Percentiles rank a stretch among this genome's conserved stretches.
phyloP scores from a whole-genome alignment of 1,284 basidiomycete species.

The Heterobasidion annosum region DNA sequence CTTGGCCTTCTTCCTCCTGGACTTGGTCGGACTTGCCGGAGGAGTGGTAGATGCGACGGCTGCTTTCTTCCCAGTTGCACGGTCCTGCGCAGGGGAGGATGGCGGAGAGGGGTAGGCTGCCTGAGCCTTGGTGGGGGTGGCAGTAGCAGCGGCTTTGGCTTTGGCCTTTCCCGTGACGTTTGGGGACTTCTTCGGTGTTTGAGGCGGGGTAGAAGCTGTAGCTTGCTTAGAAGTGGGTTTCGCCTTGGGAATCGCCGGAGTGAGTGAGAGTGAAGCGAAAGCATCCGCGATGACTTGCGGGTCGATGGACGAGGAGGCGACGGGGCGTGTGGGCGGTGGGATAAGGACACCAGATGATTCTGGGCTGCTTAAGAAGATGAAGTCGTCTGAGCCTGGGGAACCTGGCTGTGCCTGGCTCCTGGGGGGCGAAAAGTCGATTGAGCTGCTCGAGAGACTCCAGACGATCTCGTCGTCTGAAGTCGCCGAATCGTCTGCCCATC shows the following conservation, averaged over 20 bases:
- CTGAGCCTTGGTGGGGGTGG: neutral
- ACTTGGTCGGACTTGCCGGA: conserved; percentile 6
- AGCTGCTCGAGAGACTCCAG: conserved; percentile 19
- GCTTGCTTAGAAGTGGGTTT: neutral
- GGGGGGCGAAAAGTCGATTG: conserved; percentile 3
- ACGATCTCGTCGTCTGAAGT: conserved; percentile 51
- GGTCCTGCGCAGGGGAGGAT: conserved; percentile 7
- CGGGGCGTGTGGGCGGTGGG: neutral
- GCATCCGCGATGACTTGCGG: conserved; percentile 10
- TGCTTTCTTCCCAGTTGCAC: conserved; percentile 2
- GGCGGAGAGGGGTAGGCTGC: conserved; percentile 7
- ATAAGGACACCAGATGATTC: conserved; percentile 1
- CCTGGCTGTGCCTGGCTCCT: neutral
- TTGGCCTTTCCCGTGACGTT: neutral
- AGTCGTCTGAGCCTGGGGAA: conserved; percentile 12
- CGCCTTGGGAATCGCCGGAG: conserved; percentile 1
- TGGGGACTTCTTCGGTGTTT: neutral
- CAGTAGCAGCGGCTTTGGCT: neutral
- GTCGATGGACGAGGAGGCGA: conserved; percentile 5
- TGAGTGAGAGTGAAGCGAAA: conserved; percentile 17
- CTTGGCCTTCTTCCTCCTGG: conserved; percentile 12
- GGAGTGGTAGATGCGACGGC: conserved; percentile 3
- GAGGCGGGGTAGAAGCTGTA: neutral
- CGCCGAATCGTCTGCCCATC: conserved; percentile 15
- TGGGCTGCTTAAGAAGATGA: conserved; percentile 10